Evolutionary conservation across 2,329 filamentous ascomycete genomes (phyloP), one percentile per base, ranked within the genome.

Genomic region (Colletotrichum siamense): DNA sequence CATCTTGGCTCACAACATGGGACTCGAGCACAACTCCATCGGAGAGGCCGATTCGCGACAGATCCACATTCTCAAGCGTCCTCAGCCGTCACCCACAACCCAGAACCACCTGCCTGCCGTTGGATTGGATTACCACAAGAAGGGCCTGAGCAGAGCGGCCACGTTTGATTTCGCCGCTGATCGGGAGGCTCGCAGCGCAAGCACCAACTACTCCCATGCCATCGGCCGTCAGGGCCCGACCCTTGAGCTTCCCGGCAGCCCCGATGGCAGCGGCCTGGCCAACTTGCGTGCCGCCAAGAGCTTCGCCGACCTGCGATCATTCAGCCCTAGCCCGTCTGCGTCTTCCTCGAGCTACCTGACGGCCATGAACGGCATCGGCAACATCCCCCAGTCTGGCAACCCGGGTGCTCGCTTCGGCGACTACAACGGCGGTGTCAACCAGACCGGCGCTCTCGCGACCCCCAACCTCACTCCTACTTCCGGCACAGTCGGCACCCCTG

Each of bases 151-250:
- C 87, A 94, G 97, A 78, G 96, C 97, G 18, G 97, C 97, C n/a
- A 99, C 97, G 3, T 98, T 98, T 79, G 97, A 99, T 85, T 99
- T 99, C 85, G 96, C 95, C 79, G 94, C 96, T 78, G 92, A 95
- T 68, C 91, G 95, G 70, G 94, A 94, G 77, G 93, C 94, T 26
- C 86, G 90, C 24, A 88, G 87, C 36, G 93, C 93, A 24, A 89
- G 89, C 65, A 92, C 91, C 79, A 94, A 94, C 79, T 96, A 96
- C 79, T 81, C 84, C 79, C 93, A 93, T 81, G 91, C 94, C 3
- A 91, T 98, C 75, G 93, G 95, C 26, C 93, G 96, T 78, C 95
- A 96, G 79, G 93, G 94, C 32, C 95, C 95, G 34, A 96, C 96
- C n/a, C 89, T 99, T 49, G 95, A 96, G 82, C 92, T 97, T 74